Conservation (phyloP, 257 asterid genomes). For the Gentiana macrophylla region DNA sequence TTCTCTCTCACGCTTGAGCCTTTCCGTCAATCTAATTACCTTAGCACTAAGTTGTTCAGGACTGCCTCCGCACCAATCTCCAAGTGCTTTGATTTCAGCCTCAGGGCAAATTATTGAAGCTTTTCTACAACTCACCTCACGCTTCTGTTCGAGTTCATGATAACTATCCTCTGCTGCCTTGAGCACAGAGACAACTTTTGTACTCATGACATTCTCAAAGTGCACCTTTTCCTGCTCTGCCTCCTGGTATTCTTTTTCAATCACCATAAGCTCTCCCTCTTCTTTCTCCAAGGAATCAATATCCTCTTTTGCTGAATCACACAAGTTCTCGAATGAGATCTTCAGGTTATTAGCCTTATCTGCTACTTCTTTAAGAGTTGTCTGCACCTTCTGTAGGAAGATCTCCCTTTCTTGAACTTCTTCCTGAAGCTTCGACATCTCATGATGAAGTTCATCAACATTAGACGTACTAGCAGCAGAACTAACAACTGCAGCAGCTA, state of each 20-base stretch:
- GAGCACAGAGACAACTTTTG: constrained; percentile 41
- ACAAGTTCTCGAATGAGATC: constrained; percentile 36
- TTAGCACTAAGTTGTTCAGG: constrained; percentile 68
- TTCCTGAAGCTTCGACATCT: constrained; percentile 51
- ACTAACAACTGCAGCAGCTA: constrained; percentile 39
- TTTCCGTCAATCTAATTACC: constrained; percentile 42
- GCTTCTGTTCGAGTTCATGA: constrained; percentile 43
- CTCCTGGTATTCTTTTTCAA: constrained; percentile 37
- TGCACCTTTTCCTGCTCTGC: constrained; percentile 54
- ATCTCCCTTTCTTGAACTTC: constrained; percentile 41
- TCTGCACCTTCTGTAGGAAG: constrained; percentile 40
- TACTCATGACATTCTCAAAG: constrained; percentile 45
- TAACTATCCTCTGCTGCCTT: constrained; percentile 39
- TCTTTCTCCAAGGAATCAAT: constrained; percentile 59
- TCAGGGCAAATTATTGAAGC: constrained; percentile 73
- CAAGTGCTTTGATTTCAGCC: constrained; percentile 67
- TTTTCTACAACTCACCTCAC: constrained; percentile 46
- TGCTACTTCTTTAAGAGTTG: constrained; percentile 43
- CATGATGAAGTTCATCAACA: constrained; percentile 63
- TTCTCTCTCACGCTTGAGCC: constrained; percentile 65
- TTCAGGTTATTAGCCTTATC: constrained; percentile 36
- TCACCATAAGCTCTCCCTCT: constrained; percentile 43
- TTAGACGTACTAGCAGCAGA: constrained; percentile 34
- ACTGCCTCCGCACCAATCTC: constrained; percentile 37
- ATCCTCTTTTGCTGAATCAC: constrained; percentile 65